These are phyloP conservation scores for Anthoceros angustus DNA, from an alignment of 225 moss, liverwort and hornwort species.

Conservation along the genomic window DNA sequence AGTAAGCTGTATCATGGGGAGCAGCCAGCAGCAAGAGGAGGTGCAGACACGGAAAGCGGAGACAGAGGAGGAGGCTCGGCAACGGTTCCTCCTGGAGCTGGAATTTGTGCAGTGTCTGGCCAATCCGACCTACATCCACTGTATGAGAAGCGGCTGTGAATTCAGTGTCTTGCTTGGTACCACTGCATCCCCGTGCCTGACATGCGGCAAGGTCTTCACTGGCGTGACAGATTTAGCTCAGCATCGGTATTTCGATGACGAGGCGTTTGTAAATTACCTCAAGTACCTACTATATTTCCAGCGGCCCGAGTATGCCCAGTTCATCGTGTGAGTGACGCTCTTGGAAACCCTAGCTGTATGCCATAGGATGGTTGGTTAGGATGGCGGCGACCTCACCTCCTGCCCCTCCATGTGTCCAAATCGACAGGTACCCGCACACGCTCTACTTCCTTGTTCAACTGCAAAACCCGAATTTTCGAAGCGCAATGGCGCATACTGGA, in stretches of 20 bases:
- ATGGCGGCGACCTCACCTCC: too few relatives aligned
- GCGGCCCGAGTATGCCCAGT: constrained; percentile 75
- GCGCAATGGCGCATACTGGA: constrained; percentile 90
- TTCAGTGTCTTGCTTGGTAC: background rate
- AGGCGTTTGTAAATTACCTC: constrained; percentile 79
- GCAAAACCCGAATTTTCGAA: constrained; percentile 75
- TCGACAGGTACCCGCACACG: constrained; percentile 88
- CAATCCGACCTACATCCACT: constrained; percentile 87
- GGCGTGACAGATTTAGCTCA: constrained; percentile 62
- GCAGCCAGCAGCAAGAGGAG: too few relatives aligned
- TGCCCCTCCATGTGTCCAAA: background rate
- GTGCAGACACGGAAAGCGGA: constrained; percentile 16
- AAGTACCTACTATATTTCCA: constrained; percentile 83
- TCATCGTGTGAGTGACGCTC: constrained; percentile 44
- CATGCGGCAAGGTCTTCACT: too few relatives aligned
- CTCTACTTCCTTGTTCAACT: constrained; percentile 82
- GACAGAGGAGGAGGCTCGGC: constrained; percentile 72
- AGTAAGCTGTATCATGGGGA: too few relatives aligned
- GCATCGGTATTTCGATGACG: constrained; percentile 85
- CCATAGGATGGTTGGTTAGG: too few relatives aligned
- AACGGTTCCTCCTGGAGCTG: constrained; percentile 73
- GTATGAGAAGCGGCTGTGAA: constrained; percentile 18
- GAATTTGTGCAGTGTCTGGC: constrained; percentile 92
- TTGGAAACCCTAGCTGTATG: background rate
- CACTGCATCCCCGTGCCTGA: too few relatives aligned